A percentile compares a stretch with the other conserved stretches of the same genome.
These are phyloP conservation scores for Stylonectria norvegica DNA, from an alignment of 2,329 filamentous ascomycete species.

Conservation along the genomic window DNA sequence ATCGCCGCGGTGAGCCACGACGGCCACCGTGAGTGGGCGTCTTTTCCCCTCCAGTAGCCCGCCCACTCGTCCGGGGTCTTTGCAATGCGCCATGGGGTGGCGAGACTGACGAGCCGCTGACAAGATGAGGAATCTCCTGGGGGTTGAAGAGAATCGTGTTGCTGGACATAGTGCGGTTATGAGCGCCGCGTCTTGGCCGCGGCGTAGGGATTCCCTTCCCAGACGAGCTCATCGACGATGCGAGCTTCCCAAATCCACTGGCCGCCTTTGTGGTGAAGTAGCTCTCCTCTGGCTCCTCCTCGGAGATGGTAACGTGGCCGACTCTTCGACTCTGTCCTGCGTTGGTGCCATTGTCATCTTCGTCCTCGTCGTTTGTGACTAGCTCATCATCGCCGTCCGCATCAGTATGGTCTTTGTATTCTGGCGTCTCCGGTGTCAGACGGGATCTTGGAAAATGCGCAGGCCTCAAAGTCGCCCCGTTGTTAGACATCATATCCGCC, in stretches of 20 bases:
- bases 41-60: constrained; percentile 30
- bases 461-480: constrained; percentile 34
- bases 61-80: constrained; percentile 38
- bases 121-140: constrained; percentile 38
- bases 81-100: constrained; percentile 31
- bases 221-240: constrained; percentile 34
- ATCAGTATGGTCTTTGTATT: constrained; percentile 65
- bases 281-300: constrained; percentile 42
- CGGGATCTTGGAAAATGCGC: constrained; percentile 38
- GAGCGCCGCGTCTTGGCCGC: constrained; percentile 43
- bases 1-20: constrained; percentile 46
- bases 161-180: constrained; percentile 72
- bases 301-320: constrained; percentile 28
- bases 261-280: constrained; percentile 53
- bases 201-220: constrained; percentile 30
- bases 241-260: constrained; percentile 37
- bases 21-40: constrained; percentile 36
- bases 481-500: constrained; percentile 58
- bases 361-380: constrained; percentile 74
- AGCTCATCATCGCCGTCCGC: constrained; percentile 88
- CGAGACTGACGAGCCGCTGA: constrained; percentile 44
- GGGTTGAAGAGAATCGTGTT: constrained; percentile 85
- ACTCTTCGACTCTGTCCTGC: constrained; percentile 32
- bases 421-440: constrained; percentile 29
- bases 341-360: constrained; percentile 52